These are phyloP conservation scores for Candida pseudocylindracea DNA, from an alignment of 1,139 yeast species.

Conservation along the genomic window DNA sequence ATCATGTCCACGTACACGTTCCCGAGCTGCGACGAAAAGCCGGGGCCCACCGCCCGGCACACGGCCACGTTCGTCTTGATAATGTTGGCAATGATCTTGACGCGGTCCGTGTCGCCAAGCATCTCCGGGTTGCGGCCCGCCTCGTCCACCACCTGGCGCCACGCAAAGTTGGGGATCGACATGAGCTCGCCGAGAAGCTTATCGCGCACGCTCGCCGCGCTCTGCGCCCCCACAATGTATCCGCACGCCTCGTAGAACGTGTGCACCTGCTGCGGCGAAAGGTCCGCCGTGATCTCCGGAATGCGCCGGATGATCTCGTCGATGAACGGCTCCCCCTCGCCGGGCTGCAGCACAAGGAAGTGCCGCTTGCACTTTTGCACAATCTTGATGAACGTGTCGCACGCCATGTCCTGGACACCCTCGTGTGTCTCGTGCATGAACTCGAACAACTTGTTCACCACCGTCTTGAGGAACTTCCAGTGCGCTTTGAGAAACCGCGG, in stretches of 20 bases:
- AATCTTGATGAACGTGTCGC: conserved; percentile 93
- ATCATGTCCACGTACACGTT: conserved; percentile 78
- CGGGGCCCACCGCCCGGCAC: conserved; percentile 83
- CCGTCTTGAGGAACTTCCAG: conserved; percentile 94
- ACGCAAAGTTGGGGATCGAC: conserved; percentile 84
- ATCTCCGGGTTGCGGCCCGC: conserved; percentile 80
- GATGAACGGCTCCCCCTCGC: conserved; percentile 83
- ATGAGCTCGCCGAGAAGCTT: conserved; percentile 57
- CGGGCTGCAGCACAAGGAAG: conserved; percentile 71
- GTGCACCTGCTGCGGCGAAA: conserved; percentile 94
- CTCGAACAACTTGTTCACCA: conserved; percentile 83
- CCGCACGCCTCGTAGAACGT: conserved; percentile 98
- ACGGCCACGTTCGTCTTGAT: conserved; percentile 90
- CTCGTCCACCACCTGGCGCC: conserved; percentile 76
- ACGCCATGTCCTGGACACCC: conserved; percentile 99
- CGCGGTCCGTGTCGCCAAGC: conserved; percentile 66
- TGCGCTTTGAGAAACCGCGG: conserved; percentile 95
- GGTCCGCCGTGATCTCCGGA: conserved; percentile 71
- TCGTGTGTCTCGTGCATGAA: conserved; percentile 99
- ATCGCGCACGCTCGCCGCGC: conserved; percentile 38
- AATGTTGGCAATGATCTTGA: conserved; percentile 80
- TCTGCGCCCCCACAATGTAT: conserved; percentile 72
- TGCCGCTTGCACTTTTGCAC: conserved; percentile 89
- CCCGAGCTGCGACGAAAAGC: conserved; percentile 75
- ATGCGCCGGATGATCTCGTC: conserved; percentile 72